These are phyloP conservation scores for Xylariaceae sp. DNA, from an alignment of 2,329 filamentous ascomycete genomes.

Conservation along the genomic window DNA sequence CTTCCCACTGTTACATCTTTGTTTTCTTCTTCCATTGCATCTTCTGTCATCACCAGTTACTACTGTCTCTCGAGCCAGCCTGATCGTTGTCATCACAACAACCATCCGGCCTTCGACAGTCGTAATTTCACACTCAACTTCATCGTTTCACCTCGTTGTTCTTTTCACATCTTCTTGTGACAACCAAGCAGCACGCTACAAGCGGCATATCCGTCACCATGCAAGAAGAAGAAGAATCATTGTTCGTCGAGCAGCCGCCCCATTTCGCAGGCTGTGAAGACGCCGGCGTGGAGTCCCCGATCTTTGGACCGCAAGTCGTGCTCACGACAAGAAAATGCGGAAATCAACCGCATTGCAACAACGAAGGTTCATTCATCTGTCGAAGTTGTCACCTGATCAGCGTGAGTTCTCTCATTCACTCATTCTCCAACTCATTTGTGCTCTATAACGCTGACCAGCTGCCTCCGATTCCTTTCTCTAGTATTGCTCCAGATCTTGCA, in stretches of 20 bases:
- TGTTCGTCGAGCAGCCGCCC: too few species aligned
- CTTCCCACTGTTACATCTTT: too few species aligned
- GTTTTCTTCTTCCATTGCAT: too few species aligned
- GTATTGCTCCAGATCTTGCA: conserved; percentile 5
- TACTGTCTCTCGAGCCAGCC: too few species aligned
- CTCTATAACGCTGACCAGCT: neutral
- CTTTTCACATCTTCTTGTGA: neutral
- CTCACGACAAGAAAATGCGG: neutral
- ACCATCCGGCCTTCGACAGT: neutral
- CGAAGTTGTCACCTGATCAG: neutral
- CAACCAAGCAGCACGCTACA: neutral
- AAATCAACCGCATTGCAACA: neutral
- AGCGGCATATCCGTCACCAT: neutral
- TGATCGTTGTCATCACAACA: too few species aligned
- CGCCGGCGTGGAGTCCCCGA: neutral
- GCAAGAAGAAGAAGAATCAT: too few species aligned
- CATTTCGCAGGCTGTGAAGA: too few species aligned
- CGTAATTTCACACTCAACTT: neutral
- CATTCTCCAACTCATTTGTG: neutral
- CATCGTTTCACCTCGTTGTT: neutral
- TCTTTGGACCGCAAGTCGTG: neutral
- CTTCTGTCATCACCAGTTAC: too few species aligned
- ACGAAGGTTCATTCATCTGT: neutral
- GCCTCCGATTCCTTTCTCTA: neutral
- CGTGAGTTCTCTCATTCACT: neutral